Conservation (phyloP, 2,329 filamentous ascomycete genomes). For the Lasiodiplodia theobromae region DNA sequence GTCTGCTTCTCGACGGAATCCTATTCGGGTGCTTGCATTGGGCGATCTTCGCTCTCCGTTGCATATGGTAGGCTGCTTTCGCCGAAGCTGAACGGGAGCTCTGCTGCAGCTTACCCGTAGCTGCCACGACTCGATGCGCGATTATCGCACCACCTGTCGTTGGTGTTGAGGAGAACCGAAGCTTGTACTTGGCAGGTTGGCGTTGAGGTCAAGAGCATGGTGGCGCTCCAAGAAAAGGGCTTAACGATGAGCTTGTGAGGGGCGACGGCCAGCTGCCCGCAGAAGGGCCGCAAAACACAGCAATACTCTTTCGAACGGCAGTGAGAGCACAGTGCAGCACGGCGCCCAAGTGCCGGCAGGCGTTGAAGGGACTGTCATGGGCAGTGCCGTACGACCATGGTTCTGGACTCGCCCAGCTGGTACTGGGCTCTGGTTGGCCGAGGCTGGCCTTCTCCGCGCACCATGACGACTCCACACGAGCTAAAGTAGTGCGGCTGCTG, state of each 20-base stretch:
- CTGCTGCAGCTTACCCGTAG: not conserved
- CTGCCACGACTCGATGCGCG: not conserved
- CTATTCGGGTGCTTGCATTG: not conserved
- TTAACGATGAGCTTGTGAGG: constrained; percentile 16
- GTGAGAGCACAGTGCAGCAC: not conserved
- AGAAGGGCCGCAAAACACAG: constrained; percentile 10
- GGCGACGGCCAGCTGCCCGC: not conserved
- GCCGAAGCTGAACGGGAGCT: not conserved
- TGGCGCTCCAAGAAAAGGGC: constrained; percentile 13
- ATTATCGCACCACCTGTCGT: not conserved
- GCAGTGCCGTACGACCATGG: constrained; percentile 19
- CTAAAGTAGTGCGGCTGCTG: constrained; percentile 18
- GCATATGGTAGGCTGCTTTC: not conserved
- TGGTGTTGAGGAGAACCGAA: constrained; percentile 18
- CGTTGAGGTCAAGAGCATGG: not conserved
- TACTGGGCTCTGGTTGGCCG: constrained; percentile 22
- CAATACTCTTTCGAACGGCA: not conserved
- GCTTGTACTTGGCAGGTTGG: not conserved
- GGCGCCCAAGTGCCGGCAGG: constrained; percentile 9
- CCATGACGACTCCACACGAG: constrained; percentile 17
- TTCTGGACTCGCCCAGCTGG: constrained; percentile 21
- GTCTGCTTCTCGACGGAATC: not conserved
- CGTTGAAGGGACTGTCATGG: not conserved
- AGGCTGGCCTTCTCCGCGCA: not conserved
- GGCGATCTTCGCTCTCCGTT: not conserved